Conservation (phyloP, 106 monocot genomes). For the Alisma plantagoaquatica region DNA sequence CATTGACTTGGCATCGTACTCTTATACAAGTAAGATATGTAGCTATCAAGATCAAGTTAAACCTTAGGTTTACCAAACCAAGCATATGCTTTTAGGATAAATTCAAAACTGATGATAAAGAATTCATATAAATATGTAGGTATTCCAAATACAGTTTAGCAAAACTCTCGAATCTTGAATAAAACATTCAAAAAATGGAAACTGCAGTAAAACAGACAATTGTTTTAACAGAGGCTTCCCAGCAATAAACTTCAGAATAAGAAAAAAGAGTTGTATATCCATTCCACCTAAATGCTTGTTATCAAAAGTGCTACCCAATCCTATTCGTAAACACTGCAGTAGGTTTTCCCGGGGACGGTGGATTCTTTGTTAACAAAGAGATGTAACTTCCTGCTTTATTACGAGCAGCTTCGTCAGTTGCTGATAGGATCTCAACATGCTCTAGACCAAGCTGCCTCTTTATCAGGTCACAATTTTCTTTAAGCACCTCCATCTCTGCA, state of each 20-base stretch:
- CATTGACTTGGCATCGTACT: no score
- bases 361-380: constrained; percentile 54
- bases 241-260: background rate
- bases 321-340: constrained; percentile 46
- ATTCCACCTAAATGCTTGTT: background rate
- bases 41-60: no score
- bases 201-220: background rate
- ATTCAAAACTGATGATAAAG: no score
- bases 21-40: no score
- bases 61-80: no score
- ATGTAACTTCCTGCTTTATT: constrained; percentile 38
- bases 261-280: background rate
- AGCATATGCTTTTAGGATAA: no score
- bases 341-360: constrained; percentile 74
- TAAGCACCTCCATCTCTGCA: constrained; percentile 71
- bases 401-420: constrained; percentile 30
- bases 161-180: no score
- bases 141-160: no score
- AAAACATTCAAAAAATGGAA: constrained; percentile 1
- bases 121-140: no score
- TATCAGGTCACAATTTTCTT: constrained; percentile 64
- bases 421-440: constrained; percentile 48
- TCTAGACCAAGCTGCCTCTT: constrained; percentile 78
- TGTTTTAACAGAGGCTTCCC: background rate
- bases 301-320: constrained; percentile 12